A percentile compares a stretch with the other conserved stretches of the same genome.
Evolutionary conservation across 768 basidiomycete species (phyloP).

Genomic region (Boletus sp.): DNA sequence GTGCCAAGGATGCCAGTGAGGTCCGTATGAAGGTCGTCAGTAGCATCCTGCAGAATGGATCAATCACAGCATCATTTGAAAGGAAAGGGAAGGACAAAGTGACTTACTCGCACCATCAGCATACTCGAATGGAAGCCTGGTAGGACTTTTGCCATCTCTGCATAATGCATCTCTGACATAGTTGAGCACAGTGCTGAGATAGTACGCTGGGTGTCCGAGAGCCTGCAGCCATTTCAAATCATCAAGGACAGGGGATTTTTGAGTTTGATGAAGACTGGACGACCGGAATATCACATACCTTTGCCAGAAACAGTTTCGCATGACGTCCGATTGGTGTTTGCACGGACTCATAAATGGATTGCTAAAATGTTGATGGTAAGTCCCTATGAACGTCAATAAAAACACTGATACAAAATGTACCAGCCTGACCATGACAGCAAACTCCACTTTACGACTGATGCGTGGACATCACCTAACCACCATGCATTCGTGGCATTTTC

Average conservation of each 20-base stretch:
- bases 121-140: not conserved
- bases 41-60: too few species aligned
- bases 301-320: constrained; percentile 28
- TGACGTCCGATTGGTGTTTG: constrained; percentile 32
- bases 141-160: not conserved
- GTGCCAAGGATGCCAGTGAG: too few species aligned
- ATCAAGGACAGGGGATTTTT: not conserved
- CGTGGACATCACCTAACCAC: not conserved
- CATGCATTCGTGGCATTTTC: not conserved
- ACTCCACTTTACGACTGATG: not conserved
- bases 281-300: not conserved
- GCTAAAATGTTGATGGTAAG: constrained; percentile 31
- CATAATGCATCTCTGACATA: too few species aligned
- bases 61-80: too few species aligned
- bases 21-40: too few species aligned
- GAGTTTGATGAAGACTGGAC: not conserved
- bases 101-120: not conserved
- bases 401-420: too few species aligned
- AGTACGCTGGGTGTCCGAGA: not conserved
- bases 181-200: not conserved
- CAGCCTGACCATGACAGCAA: constrained; percentile 9
- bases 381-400: too few species aligned
- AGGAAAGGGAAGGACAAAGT: too few species aligned
- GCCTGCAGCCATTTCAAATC: not conserved
- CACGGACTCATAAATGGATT: constrained; percentile 14